phyloP scores from a whole-genome alignment of 805 yeast genomes.

The Jamesozyma gamospora region DNA sequence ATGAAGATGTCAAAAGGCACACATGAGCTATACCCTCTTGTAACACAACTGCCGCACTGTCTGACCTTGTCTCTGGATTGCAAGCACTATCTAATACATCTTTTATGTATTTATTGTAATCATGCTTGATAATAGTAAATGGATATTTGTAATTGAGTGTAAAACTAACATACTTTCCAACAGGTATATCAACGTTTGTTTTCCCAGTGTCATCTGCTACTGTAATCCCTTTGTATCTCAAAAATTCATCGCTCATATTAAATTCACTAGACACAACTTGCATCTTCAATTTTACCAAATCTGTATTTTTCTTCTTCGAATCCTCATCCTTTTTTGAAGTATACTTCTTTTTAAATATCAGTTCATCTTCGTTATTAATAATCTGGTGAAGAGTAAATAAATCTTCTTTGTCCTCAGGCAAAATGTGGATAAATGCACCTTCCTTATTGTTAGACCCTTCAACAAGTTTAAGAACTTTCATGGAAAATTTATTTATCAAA shows the following conservation, averaged over 20 bases:
- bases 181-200: conserved; percentile 63
- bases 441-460: conserved; percentile 11
- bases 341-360: conserved; percentile 52
- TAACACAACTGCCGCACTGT: conserved; percentile 85
- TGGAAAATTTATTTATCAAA: background rate
- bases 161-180: conserved; percentile 82
- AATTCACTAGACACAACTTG: conserved; percentile 64
- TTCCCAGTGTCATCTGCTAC: conserved; percentile 32
- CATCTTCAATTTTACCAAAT: conserved; percentile 51
- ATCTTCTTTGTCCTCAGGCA: conserved; percentile 86
- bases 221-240: conserved; percentile 76
- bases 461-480: conserved; percentile 14
- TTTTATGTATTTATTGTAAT: conserved; percentile 69
- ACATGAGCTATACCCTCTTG: conserved; percentile 93
- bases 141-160: conserved; percentile 63
- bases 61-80: conserved; percentile 71
- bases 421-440: conserved; percentile 37
- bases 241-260: conserved; percentile 62
- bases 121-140: conserved; percentile 59
- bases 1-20: conserved; percentile 78
- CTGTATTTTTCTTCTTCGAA: conserved; percentile 45
- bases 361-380: conserved; percentile 63
- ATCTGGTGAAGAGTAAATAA: conserved; percentile 81
- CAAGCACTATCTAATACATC: conserved; percentile 59
- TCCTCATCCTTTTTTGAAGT: conserved; percentile 66